Base-by-base conservation (phyloP, 1,284 basidiomycete species). In the Moesziomyces aphidis region DNA sequence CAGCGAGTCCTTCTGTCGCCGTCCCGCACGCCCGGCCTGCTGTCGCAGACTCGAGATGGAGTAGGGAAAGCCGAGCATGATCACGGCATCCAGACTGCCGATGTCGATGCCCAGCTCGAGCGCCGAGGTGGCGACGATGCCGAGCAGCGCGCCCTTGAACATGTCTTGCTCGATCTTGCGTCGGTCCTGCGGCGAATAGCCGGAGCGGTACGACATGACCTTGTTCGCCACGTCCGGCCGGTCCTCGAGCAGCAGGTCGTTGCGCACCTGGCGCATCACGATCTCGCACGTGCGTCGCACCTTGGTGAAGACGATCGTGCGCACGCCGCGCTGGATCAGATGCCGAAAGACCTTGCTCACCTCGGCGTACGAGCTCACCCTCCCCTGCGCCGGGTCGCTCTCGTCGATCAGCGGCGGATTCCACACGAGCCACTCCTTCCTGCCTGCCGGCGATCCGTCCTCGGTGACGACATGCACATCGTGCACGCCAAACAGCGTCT, bases 81-180 rank as follows among this genome's bases (percentile, higher is more conserved):
- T 89, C 36, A 96, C 94, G 0, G 92, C 93, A 82, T 96, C 94
- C 34, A 96, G 86, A 22, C 89, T 89, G 17, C 93, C 94, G 47
- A 96, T 95, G 79, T 96, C 94, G 31, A 96, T 92, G 39, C 94
- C 94, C 1, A 96, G 89, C 84, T 96, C 94, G 15, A 96, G 88
- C 0, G 94, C 94, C 67, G 93, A 94, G 0, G 94, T 96, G 0
- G 93, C 93, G n/a, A 96, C 88, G 49, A 96, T 92, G 7, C 94
- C 86, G 0, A 95, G 88, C 13, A 95, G 86, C 68, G 89, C 88
- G 0, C 94, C 93, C 1, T 90, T 90, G 80, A 95, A 95, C 26
- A 94, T 94, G 77, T 95, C 92, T 52, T 89, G 87, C 82, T 96
- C 94, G 51, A 96, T 95, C 70, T 87, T 88, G 28, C 94, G 88